Percentiles rank a stretch among this genome's conserved stretches.
phyloP scores from a whole-genome alignment of 176 grass and related monocot species.

The Oryza nivara region DNA sequence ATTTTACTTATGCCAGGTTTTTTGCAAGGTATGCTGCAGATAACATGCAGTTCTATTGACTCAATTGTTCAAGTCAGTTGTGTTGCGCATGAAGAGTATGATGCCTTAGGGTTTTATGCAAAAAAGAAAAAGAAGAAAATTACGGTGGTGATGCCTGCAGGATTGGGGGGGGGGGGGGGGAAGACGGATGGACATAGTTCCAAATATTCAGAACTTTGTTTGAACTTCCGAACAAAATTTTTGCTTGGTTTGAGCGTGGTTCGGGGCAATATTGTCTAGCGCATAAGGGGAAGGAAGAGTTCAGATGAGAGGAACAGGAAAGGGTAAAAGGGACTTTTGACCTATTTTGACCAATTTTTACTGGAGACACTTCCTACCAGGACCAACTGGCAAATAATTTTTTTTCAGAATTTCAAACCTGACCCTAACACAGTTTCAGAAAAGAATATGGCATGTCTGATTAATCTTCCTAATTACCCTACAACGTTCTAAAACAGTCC shows the following conservation, averaged over 20 bases:
- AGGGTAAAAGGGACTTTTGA: too few species aligned
- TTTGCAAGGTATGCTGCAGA: slow-evolving; percentile 68
- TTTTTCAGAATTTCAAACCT: background rate
- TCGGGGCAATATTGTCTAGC: too few species aligned
- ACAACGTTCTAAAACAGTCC: slow-evolving; percentile 17
- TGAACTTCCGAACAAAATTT: background rate
- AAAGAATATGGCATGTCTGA: background rate
- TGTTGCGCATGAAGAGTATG: slow-evolving; percentile 24
- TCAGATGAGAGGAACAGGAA: too few species aligned
- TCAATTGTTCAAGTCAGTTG: slow-evolving; percentile 12
- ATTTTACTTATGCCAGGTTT: slow-evolving; percentile 94
- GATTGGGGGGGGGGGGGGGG: too few species aligned
- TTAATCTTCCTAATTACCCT: slow-evolving; percentile 3
- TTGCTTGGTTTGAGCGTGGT: background rate
- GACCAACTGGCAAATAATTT: background rate
- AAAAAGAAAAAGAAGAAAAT: background rate
- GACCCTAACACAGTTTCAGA: background rate
- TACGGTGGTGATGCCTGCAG: background rate
- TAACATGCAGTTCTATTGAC: background rate
- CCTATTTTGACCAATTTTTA: too few species aligned
- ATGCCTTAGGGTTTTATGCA: background rate
- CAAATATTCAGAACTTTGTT: background rate
- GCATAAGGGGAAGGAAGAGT: too few species aligned
- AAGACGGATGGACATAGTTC: background rate
- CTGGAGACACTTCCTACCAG: too few species aligned